Evolutionary conservation across 2,329 filamentous ascomycete genomes (phyloP).

Genomic region (Drechslerella stenobrocha): DNA sequence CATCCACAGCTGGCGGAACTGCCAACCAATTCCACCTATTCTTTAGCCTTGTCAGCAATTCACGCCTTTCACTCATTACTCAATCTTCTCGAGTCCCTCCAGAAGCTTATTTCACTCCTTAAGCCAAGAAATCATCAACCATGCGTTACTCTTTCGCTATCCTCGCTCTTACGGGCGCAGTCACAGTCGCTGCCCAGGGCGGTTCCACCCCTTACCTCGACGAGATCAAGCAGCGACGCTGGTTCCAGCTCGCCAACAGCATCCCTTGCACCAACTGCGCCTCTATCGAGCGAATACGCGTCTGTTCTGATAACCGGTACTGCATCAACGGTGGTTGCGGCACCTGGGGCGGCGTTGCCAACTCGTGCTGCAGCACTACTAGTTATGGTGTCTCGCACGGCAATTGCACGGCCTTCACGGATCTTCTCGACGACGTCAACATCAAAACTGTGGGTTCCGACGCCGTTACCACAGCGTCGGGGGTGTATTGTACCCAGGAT

Average conservation of each 20-base stretch:
- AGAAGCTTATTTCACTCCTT: neutral
- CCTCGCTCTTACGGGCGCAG: slow-evolving; percentile 13
- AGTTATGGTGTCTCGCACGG: neutral
- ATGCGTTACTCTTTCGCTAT: slow-evolving; percentile 16
- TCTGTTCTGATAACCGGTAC: neutral
- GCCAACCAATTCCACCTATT: too few relatives aligned
- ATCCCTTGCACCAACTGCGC: neutral
- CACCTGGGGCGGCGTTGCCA: slow-evolving; percentile 16
- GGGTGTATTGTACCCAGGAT: slow-evolving; percentile 78
- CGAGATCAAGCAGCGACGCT: neutral
- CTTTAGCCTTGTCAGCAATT: too few relatives aligned
- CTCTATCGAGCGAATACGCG: neutral
- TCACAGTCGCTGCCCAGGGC: slow-evolving; percentile 12
- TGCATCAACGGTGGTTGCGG: slow-evolving; percentile 11
- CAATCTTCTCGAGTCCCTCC: neutral
- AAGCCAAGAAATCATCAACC: neutral
- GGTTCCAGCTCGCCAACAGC: slow-evolving; percentile 20
- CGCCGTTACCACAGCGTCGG: slow-evolving; percentile 62
- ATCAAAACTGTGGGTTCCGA: slow-evolving; percentile 1
- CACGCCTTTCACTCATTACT: neutral
- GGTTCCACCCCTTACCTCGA: slow-evolving; percentile 6
- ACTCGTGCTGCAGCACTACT: slow-evolving; percentile 18
- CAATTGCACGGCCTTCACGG: slow-evolving; percentile 8
- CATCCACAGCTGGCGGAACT: too few relatives aligned
- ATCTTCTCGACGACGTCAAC: slow-evolving; percentile 17